Evolutionary conservation across 2,329 filamentous ascomycete species (phyloP).

Genomic region (Hypoxylon rubiginosum): DNA sequence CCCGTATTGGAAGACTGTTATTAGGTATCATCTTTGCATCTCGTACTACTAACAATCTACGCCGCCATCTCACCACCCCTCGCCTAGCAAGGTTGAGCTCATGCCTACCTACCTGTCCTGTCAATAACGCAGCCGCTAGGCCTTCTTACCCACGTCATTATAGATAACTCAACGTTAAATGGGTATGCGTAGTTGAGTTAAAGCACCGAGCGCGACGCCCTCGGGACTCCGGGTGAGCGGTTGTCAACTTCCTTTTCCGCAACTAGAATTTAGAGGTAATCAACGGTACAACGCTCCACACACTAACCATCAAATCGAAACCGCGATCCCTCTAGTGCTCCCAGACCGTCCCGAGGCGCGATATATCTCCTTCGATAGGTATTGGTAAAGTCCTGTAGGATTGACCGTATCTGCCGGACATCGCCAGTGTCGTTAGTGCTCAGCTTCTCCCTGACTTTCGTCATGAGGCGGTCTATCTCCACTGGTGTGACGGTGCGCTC

Average conservation of each 20-base stretch:
- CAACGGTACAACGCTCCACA: neutral
- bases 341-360: constrained; percentile 91
- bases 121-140: constrained; percentile 6
- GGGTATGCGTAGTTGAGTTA: neutral
- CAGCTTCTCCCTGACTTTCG: constrained; percentile 84
- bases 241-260: neutral
- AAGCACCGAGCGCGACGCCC: neutral
- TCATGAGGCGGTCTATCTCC: constrained; percentile 85
- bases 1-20: constrained; percentile 16
- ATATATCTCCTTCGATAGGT: constrained; percentile 94
- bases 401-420: constrained; percentile 81
- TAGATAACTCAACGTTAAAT: constrained; percentile 5
- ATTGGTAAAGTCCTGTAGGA: constrained; percentile 97
- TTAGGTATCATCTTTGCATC: constrained; percentile 40
- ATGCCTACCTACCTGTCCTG: constrained; percentile 20
- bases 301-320: constrained; percentile 80
- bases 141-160: neutral
- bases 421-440: constrained; percentile 71
- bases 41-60: constrained; percentile 28
- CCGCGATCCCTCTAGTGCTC: constrained; percentile 85
- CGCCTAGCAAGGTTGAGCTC: constrained; percentile 19
- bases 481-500: constrained; percentile 81
- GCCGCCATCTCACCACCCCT: constrained; percentile 18
- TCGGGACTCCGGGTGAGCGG: neutral
- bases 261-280: constrained; percentile 10